These are phyloP conservation scores for Stereocaulon alpinum DNA, from an alignment of 495 filamentous ascomycete genomes.

Conservation along the genomic window DNA sequence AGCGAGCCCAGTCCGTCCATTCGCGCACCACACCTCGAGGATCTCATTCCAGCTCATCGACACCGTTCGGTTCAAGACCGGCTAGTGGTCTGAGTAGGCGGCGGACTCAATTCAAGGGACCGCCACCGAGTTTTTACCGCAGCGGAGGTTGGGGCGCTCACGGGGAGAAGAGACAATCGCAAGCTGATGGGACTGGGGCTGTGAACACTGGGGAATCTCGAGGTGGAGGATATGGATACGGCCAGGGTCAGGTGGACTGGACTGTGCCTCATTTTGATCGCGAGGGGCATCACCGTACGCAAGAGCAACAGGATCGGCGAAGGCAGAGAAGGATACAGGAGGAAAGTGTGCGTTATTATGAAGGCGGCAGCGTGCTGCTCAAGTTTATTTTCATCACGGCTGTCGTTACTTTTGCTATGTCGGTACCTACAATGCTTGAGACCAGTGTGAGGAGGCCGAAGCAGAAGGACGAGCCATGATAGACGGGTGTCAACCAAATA, in stretches of 20 bases:
- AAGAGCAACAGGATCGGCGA: constrained; percentile 47
- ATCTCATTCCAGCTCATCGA: constrained; percentile 21
- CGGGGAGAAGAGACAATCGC: constrained; percentile 14
- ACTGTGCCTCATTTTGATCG: constrained; percentile 54
- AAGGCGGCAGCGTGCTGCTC: constrained; percentile 30
- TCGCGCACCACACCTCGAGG: constrained; percentile 7
- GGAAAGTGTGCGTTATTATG: constrained; percentile 24
- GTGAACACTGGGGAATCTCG: not conserved
- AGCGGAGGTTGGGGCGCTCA: constrained; percentile 55
- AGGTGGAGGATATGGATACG: constrained; percentile 33
- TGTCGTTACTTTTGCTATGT: constrained; percentile 25
- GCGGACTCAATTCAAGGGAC: constrained; percentile 63
- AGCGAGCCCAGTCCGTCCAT: constrained; percentile 26
- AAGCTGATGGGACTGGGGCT: constrained; percentile 18
- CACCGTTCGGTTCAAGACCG: constrained; percentile 52
- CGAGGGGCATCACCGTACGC: constrained; percentile 57
- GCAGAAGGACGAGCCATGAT: constrained; percentile 2
- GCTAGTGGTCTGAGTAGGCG: constrained; percentile 72
- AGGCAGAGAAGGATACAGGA: constrained; percentile 22
- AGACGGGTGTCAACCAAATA: not conserved
- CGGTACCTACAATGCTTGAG: constrained; percentile 9
- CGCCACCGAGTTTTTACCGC: constrained; percentile 80
- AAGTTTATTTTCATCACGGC: constrained; percentile 38
- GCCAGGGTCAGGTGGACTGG: constrained; percentile 29
- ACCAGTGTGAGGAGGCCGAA: not conserved